Evolutionary conservation across 2,329 filamentous ascomycete species (phyloP), one percentile per base, ranked within the genome.

Genomic region (Ophioceras dolichostomum): DNA sequence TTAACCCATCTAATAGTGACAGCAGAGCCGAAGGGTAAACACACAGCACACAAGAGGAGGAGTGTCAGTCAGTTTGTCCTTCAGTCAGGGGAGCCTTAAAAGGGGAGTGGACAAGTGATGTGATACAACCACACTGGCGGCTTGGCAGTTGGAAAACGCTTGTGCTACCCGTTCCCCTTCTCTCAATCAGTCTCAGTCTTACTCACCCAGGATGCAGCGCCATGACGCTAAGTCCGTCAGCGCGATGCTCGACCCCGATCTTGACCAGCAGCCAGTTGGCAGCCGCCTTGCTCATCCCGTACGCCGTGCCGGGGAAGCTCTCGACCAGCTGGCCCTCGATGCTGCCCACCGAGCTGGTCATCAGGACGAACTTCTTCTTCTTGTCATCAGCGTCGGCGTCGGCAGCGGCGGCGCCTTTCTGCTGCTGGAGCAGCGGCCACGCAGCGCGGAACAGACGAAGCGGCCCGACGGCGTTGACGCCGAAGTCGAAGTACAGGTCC

Each of bases 221-320:
- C 31, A 48, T 49, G 2, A 49, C 52, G 19, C 45, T 31, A 30
- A 54, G 27, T 17, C 45, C 47, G 27, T 41, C 29, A 4, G 28
- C 43, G 35, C 40, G 39, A 7, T 42, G 40, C 32, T 50, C 47
- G 13, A 45, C 39, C 13, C 43, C 42, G 9, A 49, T 32, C 45
- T 48, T 52, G 43, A 41, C 45, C 13, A 41, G 46, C 39, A 47
- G 51, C 39, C 42, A 53, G 24, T 52, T 50, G 32, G 44, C 45
- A 18, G 49, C 50, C 6, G 49, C 50, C 41, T 54, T 54, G 40
- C 46, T 49, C 47, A 53, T 47, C 14, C 52, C 49, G 31, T 54
- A 53, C 33, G 42, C 48, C 27, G 41, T 35, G 22, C 44, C 40
- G 0, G 47, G 49, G 19, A 50, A 34, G 22, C n/a, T 40, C 44